phyloP scores from a whole-genome alignment of 768 basidiomycete genomes.

The Tricholoma sp. region DNA sequence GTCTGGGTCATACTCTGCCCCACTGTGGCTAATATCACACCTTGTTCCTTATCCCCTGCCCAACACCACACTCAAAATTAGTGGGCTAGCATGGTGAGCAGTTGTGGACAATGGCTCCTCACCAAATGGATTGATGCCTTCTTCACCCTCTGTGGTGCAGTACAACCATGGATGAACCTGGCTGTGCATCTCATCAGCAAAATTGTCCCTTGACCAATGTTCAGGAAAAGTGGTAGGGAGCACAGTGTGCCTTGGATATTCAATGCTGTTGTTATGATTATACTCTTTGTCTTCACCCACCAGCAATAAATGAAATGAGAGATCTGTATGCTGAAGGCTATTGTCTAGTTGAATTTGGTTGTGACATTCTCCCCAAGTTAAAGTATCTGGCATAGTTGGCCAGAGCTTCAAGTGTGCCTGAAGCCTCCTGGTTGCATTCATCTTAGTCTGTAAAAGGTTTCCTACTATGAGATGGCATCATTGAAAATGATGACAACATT shows the following conservation, averaged over 20 bases:
- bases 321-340: conserved; percentile 67
- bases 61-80: conserved; percentile 83
- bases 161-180: conserved; percentile 54
- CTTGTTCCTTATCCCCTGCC: conserved; percentile 46
- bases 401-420: too few relatives aligned
- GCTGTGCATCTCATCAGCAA: conserved; percentile 47
- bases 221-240: conserved; percentile 52
- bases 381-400: too few relatives aligned
- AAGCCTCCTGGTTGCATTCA: too few relatives aligned
- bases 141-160: conserved; percentile 51
- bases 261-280: conserved; percentile 47
- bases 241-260: conserved; percentile 68
- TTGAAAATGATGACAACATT: too few relatives aligned
- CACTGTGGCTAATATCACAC: conserved; percentile 58
- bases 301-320: conserved; percentile 67
- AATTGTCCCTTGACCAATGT: conserved; percentile 48
- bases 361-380: too few relatives aligned
- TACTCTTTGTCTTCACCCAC: conserved; percentile 33
- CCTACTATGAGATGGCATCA: too few relatives aligned
- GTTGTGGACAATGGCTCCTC: conserved; percentile 75
- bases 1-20: conserved; percentile 84
- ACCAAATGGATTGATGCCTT: conserved; percentile 61
- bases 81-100: conserved; percentile 84
- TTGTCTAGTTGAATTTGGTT: conserved; percentile 75
- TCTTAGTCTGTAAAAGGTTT: too few relatives aligned